These are phyloP conservation scores for Aspergillus funiculosus DNA, from an alignment of 495 filamentous ascomycete genomes.

Conservation along the genomic window DNA sequence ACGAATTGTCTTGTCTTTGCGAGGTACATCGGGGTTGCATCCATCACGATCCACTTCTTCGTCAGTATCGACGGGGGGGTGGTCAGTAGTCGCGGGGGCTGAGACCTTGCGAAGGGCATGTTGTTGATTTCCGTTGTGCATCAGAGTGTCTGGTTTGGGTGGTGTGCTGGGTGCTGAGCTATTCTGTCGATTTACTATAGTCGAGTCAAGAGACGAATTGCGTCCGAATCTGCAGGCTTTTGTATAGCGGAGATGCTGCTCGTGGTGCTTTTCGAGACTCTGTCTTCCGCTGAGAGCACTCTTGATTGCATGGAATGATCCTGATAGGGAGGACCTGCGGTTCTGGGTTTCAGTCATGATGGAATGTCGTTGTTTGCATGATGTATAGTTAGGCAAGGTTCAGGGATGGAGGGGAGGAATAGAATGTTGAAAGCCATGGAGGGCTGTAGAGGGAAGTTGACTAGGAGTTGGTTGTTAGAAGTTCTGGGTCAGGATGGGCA, in stretches of 20 bases:
- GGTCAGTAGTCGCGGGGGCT: neutral
- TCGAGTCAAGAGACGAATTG: too few relatives aligned
- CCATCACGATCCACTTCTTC: neutral
- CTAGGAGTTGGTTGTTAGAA: too few relatives aligned
- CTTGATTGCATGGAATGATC: conserved; percentile 5
- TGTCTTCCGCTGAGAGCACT: conserved; percentile 7
- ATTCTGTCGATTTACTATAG: too few relatives aligned
- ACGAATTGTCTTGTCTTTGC: neutral
- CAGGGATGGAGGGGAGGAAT: too few relatives aligned
- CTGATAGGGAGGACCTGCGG: conserved; percentile 2
- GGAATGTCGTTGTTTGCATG: neutral
- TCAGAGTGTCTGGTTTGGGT: too few relatives aligned
- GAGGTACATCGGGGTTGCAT: neutral
- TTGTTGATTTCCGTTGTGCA: too few relatives aligned
- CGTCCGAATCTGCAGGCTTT: neutral
- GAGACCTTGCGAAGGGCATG: neutral
- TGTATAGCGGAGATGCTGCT: neutral
- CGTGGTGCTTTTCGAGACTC: neutral
- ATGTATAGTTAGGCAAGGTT: neutral
- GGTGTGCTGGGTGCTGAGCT: too few relatives aligned
- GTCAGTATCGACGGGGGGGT: neutral
- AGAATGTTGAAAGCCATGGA: too few relatives aligned
- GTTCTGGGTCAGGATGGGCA: too few relatives aligned
- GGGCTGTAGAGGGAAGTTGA: too few relatives aligned
- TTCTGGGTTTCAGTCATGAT: conserved; percentile 8